Percentiles rank a stretch among this genome's conserved stretches.
Evolutionary conservation across 768 basidiomycete species (phyloP).

Genomic region (Trametes elegans): DNA sequence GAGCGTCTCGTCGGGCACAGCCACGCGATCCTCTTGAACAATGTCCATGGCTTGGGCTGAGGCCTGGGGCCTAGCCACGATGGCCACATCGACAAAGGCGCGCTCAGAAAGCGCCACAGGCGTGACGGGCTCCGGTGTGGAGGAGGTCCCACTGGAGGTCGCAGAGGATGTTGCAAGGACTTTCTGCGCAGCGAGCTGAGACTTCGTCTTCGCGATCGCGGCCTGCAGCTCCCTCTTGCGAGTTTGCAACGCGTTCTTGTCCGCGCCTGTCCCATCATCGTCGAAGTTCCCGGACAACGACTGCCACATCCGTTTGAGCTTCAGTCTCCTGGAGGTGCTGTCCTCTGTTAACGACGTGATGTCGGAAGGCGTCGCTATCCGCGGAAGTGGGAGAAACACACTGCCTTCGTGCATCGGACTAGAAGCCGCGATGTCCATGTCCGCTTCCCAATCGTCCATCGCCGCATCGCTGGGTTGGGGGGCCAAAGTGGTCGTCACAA

Average conservation of each 20-base stretch:
- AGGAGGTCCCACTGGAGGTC: background rate
- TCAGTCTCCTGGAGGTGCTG: too few species aligned
- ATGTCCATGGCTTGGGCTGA: background rate
- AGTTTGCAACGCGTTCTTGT: background rate
- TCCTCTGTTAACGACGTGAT: background rate
- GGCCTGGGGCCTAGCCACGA: background rate
- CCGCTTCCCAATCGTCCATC: background rate
- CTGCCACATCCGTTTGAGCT: background rate
- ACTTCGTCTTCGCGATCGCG: conserved; percentile 10
- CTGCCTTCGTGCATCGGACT: background rate
- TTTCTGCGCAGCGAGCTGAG: background rate
- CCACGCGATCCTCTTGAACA: conserved; percentile 1
- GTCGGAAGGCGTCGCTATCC: background rate
- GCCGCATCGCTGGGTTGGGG: background rate
- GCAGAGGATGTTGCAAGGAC: background rate
- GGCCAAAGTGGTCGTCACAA: background rate
- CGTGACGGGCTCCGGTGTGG: conserved; percentile 9
- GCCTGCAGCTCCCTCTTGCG: conserved; percentile 16
- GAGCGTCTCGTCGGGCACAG: background rate
- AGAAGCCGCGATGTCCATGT: conserved; percentile 12
- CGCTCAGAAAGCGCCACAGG: background rate
- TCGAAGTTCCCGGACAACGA: background rate
- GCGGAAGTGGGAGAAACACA: background rate
- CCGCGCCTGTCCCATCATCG: background rate
- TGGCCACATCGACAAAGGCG: background rate